Conservation (phyloP, 208 protist genomes). For the Polymyxa betae region DNA sequence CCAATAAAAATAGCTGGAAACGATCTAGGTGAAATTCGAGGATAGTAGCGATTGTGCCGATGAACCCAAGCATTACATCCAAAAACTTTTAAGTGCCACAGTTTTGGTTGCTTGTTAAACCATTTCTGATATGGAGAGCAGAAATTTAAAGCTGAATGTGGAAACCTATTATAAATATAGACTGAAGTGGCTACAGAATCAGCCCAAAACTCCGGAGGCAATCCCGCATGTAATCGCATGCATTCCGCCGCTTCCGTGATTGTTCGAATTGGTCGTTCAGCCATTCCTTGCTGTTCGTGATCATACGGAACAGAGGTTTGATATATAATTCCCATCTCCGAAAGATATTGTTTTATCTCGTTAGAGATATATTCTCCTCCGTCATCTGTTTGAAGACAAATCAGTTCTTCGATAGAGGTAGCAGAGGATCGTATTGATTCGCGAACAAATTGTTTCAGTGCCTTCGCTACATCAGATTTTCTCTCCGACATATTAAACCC, state of each 20-base stretch:
- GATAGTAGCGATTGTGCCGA: background rate
- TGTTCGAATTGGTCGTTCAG: background rate
- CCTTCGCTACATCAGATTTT: background rate
- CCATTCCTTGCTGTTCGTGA: background rate
- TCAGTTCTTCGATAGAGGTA: background rate
- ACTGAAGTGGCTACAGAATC: background rate
- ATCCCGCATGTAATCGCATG: background rate
- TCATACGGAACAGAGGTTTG: background rate
- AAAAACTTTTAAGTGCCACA: background rate
- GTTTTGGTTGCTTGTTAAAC: background rate
- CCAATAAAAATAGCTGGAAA: background rate
- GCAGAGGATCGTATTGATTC: background rate
- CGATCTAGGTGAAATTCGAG: background rate
- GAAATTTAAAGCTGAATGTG: background rate
- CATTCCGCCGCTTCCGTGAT: background rate
- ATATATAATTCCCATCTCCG: background rate
- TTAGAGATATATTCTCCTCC: background rate
- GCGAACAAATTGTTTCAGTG: background rate
- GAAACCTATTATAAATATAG: constrained; percentile 4
- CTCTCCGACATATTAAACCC: background rate
- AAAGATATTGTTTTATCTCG: background rate
- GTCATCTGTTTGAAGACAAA: background rate
- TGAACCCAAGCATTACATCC: background rate
- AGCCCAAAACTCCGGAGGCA: background rate
- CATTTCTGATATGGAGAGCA: background rate